phyloP scores from a whole-genome alignment of 768 basidiomycete genomes.

The Pleurotus salmoneostramineus region DNA sequence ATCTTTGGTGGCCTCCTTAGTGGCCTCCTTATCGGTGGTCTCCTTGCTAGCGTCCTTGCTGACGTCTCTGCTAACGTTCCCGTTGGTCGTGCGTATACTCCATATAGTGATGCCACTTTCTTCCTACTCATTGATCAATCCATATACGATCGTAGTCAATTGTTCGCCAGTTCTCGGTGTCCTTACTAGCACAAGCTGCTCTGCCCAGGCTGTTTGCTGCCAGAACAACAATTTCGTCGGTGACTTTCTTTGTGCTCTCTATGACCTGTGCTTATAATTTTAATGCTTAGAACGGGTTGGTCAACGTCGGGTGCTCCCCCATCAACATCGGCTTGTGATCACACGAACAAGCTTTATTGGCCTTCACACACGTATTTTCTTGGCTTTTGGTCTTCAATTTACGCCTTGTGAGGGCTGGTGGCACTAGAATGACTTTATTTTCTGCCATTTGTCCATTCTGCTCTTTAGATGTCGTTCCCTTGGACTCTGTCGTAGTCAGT shows the following conservation, averaged over 20 bases:
- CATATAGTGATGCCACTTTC: no score
- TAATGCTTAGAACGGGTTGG: slow-evolving; percentile 17
- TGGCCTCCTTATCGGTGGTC: background rate
- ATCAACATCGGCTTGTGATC: slow-evolving; percentile 13
- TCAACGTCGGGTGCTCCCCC: slow-evolving; percentile 22
- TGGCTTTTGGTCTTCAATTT: no score
- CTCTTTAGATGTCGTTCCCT: no score
- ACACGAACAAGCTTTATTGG: background rate
- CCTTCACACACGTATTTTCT: background rate
- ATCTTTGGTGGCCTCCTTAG: background rate
- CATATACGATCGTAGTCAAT: background rate
- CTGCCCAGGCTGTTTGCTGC: slow-evolving; percentile 22
- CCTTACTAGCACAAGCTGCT: slow-evolving; percentile 13
- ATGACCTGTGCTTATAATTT: background rate
- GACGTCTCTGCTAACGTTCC: slow-evolving; percentile 15
- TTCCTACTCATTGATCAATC: no score
- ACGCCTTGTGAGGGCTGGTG: no score
- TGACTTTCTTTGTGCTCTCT: background rate
- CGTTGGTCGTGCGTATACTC: slow-evolving; percentile 10
- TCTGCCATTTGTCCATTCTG: no score
- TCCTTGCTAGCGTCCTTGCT: background rate
- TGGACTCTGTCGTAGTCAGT: no score
- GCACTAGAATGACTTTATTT: no score
- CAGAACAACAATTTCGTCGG: slow-evolving; percentile 21
- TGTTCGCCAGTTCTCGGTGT: slow-evolving; percentile 17